These are phyloP conservation scores for Flueggea neowawraea DNA, from an alignment of 441 rosid species.

Conservation along the genomic window DNA sequence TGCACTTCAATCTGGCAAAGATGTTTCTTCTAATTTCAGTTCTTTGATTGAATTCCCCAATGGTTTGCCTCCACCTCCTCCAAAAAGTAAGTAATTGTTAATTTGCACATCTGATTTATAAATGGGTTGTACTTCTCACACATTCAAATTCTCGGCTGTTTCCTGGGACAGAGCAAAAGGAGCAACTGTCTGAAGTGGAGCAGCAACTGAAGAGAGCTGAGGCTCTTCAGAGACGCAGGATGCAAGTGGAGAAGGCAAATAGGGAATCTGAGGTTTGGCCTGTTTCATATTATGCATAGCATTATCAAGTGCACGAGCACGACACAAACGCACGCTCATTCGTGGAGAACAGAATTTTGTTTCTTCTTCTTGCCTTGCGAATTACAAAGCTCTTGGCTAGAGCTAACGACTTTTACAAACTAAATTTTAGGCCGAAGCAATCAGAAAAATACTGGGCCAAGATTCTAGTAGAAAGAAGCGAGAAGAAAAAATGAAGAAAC, in stretches of 20 bases:
- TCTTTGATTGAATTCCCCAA: constrained; percentile 75
- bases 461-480: constrained; percentile 91
- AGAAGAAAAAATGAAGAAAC: constrained; percentile 74
- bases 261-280: constrained; percentile 78
- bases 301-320: not conserved
- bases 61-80: constrained; percentile 92
- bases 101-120: not conserved
- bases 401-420: not conserved
- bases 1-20: constrained; percentile 78
- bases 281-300: constrained; percentile 12
- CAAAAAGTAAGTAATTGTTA: constrained; percentile 62
- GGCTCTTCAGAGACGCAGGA: constrained; percentile 89
- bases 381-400: too few relatives aligned
- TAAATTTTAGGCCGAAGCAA: constrained; percentile 72
- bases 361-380: too few relatives aligned
- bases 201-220: constrained; percentile 90
- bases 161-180: constrained; percentile 57
- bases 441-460: constrained; percentile 91
- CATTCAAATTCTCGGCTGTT: constrained; percentile 2
- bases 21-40: constrained; percentile 35
- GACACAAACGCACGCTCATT: too few relatives aligned
- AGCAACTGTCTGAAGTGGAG: constrained; percentile 78
- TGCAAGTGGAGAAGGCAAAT: constrained; percentile 91
- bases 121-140: not conserved
- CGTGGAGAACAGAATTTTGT: not conserved